Evolutionary conservation across 139 green algal genomes (phyloP), one percentile per base, ranked within the genome.

Genomic region (Microglena sp.): DNA sequence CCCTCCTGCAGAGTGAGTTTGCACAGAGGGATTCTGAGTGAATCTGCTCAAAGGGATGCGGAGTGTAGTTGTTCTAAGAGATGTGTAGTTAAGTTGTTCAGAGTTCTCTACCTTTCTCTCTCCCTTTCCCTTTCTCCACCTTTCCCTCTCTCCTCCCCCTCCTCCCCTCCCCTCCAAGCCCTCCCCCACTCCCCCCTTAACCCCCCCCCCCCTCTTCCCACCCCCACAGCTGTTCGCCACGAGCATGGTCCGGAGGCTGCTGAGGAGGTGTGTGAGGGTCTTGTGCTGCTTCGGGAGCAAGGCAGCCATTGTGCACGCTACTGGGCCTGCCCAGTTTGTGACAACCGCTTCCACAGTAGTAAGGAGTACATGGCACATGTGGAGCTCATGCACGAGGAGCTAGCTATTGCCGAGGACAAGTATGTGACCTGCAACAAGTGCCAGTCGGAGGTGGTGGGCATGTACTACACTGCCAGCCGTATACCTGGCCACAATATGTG

Each of bases 261-360:
- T 30, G 74, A 82, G 55, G 82, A 86, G 68, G 62, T 83, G 45
- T 80, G 73, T 36, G 69, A 89, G 55, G 79, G 74, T 0, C 71
- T 89, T 75, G 71, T 78, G 70, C 67, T 86, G 65, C 64, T 89
- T 68, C 68, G 74, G 3, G 77, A 82, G 64, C 66, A 75, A 33
- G 69, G 57, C 62, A 79, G 75, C 64, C 61, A 43, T 33, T 70
- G 59, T n/a, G 72, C 79, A 0, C 68, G 77, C 62, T 83, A 80
- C 69, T 89, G 82, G 82, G 45, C 68, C 31, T 89, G 82, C 70
- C 69, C 77, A 3, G 67, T 71, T 29, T 89, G 82, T 59, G 67
- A 82, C 58, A 60, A 76, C 29, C 76, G 75, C 50, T 85, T 87
- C 64, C 55, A 69, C 46, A 72, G 26, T 11, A 55, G 59, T 35